Percentiles rank a stretch among this genome's conserved stretches.
Conservation (phyloP, 2,329 filamentous ascomycete species). For the Diplocarpon mali region DNA sequence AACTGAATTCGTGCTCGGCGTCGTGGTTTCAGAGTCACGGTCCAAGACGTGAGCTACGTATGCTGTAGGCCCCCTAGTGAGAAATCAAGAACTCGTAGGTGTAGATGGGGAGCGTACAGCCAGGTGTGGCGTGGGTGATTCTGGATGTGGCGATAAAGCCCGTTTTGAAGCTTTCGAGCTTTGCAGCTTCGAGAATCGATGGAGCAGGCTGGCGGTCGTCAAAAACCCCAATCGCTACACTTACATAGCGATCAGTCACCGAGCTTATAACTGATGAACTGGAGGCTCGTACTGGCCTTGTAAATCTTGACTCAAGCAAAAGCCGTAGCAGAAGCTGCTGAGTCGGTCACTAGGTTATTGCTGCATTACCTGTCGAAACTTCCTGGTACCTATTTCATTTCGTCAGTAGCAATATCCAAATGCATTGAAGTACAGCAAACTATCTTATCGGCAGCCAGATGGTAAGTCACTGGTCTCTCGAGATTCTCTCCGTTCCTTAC, state of each 20-base stretch:
- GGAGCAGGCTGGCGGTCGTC: not conserved
- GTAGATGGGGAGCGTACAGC: not conserved
- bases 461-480: not conserved
- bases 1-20: conserved; percentile 2
- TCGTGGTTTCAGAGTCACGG: conserved; percentile 4
- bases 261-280: not conserved
- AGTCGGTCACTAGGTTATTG: conserved; percentile 3
- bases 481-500: conserved; percentile 2
- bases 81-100: not conserved
- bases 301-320: conserved; percentile 5
- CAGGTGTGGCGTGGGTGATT: conserved; percentile 5
- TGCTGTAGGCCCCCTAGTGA: not conserved
- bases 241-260: not conserved
- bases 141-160: conserved; percentile 1
- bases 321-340: conserved; percentile 1
- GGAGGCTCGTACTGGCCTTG: not conserved
- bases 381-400: not conserved
- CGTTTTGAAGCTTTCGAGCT: conserved; percentile 3
- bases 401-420: not conserved
- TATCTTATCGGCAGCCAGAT: conserved; percentile 4
- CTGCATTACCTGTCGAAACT: not conserved
- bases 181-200: conserved; percentile 3
- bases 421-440: not conserved
- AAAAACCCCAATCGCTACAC: conserved; percentile 1
- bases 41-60: conserved; percentile 2